Evolutionary conservation across 306 rosid species (phyloP).

Genomic region (Glycine soja): DNA sequence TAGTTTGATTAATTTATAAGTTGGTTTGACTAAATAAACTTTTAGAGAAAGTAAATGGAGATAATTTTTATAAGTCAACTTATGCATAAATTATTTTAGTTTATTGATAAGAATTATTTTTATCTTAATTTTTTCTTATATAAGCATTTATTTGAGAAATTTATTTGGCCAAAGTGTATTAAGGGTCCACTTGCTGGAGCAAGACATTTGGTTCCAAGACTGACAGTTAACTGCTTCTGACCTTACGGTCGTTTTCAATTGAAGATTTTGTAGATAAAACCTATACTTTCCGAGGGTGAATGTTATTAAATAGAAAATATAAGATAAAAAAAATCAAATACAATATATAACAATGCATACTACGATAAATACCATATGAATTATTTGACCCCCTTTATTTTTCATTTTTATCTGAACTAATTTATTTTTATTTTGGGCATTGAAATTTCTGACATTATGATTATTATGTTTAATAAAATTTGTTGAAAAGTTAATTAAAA

Average conservation of each 20-base stretch:
- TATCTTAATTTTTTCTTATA: too few species aligned
- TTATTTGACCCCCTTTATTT: background rate
- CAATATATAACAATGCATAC: background rate
- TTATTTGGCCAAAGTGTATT: too few species aligned
- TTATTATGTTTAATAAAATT: too few species aligned
- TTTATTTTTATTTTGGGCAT: background rate
- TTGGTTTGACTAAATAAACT: too few species aligned
- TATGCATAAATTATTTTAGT: too few species aligned
- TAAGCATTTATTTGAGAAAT: too few species aligned
- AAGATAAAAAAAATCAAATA: background rate
- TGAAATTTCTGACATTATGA: background rate
- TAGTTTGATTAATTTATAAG: too few species aligned
- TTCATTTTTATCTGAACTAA: background rate
- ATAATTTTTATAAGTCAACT: too few species aligned
- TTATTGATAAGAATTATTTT: too few species aligned
- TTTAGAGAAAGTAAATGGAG: too few species aligned
- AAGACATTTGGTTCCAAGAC: background rate
- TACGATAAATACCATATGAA: background rate
- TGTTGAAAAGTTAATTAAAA: too few species aligned
- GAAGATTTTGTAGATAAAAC: constrained; percentile 12
- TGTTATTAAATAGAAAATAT: background rate
- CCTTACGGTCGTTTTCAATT: constrained; percentile 16
- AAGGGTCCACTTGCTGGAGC: background rate
- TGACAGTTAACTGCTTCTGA: background rate
- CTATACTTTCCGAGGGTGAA: background rate